Evolutionary conservation across 139 green algal genomes (phyloP), one percentile per base, ranked within the genome.

Genomic region (Micractinium sp.): DNA sequence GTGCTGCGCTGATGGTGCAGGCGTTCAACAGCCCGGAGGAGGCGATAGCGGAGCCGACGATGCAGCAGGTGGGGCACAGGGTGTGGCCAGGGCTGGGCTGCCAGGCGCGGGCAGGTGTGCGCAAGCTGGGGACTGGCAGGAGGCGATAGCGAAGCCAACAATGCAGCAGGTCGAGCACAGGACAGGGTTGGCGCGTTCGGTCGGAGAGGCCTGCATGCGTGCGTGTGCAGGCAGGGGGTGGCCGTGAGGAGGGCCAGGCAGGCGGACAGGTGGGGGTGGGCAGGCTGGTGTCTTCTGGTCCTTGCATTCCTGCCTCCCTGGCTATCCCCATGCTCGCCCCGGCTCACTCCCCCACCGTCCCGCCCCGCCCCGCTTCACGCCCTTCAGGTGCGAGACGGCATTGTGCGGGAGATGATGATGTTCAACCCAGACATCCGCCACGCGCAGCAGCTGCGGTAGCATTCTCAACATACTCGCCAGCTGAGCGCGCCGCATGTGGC

Each of bases 351-450:
- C 9, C 9, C 47, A 56, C 5, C 9, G 47, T 9, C 47, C 47
- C 47, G 47, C 47, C 47, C 47, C 47, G 47, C 47, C 63, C 63
- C 16, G 63, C 14, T 12, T 73, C 63, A 3, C 23, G 7, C 63
- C 74, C 74, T 41, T 47, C 88, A 88, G 87, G 67, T 93, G 1
- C 86, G 90, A 18, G 73, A 90, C 16, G 82, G 73, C 77, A 79
- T 93, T 18, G 80, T 86, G 22, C 76, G 82, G 13, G 83, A 93
- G 60, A 91, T 93, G 84, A 22, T 91, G 41, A 0, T 53, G 0
- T 91, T 82, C 78, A 91, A 93, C 61, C 90, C 90, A 15, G 88
- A 93, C 60, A 83, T 93, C 2, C 81, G 85, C 31, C 36, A 39
- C 38, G 71, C 71, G 2, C 18, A 87, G 60, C 27, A 53, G 39